Evolutionary conservation across 805 yeast species (phyloP), one percentile per base, ranked within the genome.

Genomic region (Candida boleticola): DNA sequence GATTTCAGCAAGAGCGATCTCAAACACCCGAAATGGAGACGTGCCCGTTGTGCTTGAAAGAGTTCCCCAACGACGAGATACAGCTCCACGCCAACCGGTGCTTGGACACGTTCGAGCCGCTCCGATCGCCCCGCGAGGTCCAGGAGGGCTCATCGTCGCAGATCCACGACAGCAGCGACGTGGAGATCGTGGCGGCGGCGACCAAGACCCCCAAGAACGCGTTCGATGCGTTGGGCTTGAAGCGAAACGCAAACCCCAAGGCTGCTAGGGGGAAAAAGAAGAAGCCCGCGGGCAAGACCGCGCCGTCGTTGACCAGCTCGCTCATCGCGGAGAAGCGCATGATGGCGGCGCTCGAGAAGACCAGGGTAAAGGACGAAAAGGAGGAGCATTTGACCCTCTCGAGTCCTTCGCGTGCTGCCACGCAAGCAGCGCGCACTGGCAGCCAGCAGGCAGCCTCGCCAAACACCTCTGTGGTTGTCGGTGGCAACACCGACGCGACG

Each of bases 11-110:
- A n/a, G n/a, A n/a, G n/a, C n/a, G n/a, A n/a, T n/a, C n/a, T n/a
- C n/a, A n/a, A n/a, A n/a, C n/a, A n/a, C n/a, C n/a, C n/a, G n/a
- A n/a, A 16, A 38, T 30, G 41, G 41, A 38, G 18, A 32, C 40
- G 29, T 70, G 76, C 45, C 76, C 76, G 11, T 55, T 70, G 17
- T 70, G 76, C 44, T 45, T 48, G 31, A 54, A 57, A 41, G 23
- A 19, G 4, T 54, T 67, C 25, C 51, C 59, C 2, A 41, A 41
- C 4, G 41, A 41, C 4, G 50, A 60, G 16, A 52, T 69, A 5
- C 74, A 68, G 47, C 50, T 64, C 18, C 76, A 70, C 41, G 76
- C 68, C 11, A 70, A 70, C 41, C 40, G 53, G 13, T 70, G 76
- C 42, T 55, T 70, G 41, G 76, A 70, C 42, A 51, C 53, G 4